Base-by-base conservation (phyloP, 257 asterid genomes). In the Fraxinus excelsior region DNA sequence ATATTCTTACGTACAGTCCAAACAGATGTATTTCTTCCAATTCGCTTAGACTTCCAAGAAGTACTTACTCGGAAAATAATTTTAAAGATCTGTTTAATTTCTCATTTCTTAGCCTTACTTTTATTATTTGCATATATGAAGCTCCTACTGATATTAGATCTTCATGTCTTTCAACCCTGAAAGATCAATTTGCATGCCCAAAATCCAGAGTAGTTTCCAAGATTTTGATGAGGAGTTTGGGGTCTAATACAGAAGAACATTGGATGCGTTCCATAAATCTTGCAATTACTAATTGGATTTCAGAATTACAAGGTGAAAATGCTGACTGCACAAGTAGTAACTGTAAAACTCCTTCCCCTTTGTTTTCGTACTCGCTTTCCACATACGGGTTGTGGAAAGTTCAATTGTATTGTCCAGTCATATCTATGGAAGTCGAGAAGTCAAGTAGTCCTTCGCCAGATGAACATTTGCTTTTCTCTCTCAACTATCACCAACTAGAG, bases 241-340 rank as follows among this genome's bases (percentile, higher is more conserved):
- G 98, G 72, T 89, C 98, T 0, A 87, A 91, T 16, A 12, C 69
- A 0, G 97, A 94, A 26, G 97, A 94, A 70, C 84, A 81, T 28
- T 92, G 97, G 96, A 84, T 90, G 90, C 85, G 97, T 2, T 87
- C 97, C 4, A 67, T 92, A n/a, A 92, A 92, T 77, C 90, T 94
- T 0, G 97, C 94, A 40, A 40, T 94, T 4, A 92, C 98, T 0
- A 92, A 89, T 74, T 94, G 98, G 98, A 79, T 88, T 3, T 28
- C 68, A 2, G 97, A 94, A 40, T 62, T 78, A 2, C 82, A 77
- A 26, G 86, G 84, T 1, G 72, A 2, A 6, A 70, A 7, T 34
- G 67, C 19, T n/a, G 26, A 56, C 21, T 56, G 68, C 12, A 3
- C 3, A 0, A 62, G 31, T 10, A 11, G 34, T 23, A 62, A 29